A percentile compares a stretch with the other conserved stretches of the same genome.
Conservation (phyloP, 139 green algal species). For the Zygnema circumcarinatum region DNA sequence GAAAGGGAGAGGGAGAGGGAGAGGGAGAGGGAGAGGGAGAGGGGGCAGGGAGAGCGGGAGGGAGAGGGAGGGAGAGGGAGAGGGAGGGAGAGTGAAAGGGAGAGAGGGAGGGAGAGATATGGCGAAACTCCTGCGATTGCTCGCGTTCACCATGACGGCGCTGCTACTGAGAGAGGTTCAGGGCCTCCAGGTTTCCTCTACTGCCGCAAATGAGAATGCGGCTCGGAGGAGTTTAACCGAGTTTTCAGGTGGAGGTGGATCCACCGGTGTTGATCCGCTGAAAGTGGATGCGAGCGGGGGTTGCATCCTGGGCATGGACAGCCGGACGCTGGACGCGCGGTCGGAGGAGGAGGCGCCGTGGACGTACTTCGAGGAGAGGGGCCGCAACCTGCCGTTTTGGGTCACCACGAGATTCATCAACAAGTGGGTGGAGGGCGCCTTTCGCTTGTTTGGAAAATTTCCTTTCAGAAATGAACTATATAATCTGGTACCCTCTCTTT, state of each 20-base stretch:
- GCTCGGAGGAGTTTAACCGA: not conserved
- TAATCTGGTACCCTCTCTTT: too few relatives aligned
- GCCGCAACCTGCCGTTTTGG: too few relatives aligned
- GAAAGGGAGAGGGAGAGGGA: not conserved
- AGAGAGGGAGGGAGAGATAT: constrained; percentile 10
- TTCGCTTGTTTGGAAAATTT: too few relatives aligned
- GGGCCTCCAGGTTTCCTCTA: not conserved
- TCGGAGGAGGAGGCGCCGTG: not conserved
- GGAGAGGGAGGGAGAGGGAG: not conserved
- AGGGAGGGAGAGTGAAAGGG: constrained; percentile 14
- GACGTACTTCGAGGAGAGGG: too few relatives aligned
- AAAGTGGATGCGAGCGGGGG: too few relatives aligned
- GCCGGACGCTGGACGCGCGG: not conserved
- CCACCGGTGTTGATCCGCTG: too few relatives aligned
- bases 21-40: not conserved
- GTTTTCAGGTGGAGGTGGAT: not conserved
- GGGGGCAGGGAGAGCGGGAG: not conserved
- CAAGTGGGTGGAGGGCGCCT: too few relatives aligned
- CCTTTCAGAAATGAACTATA: too few relatives aligned
- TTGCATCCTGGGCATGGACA: too few relatives aligned
- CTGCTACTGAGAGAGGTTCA: not conserved
- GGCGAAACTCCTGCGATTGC: not conserved
- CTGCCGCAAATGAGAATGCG: too few relatives aligned
- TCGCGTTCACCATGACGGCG: not conserved
- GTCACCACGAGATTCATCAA: too few relatives aligned